Base-by-base conservation (phyloP, 1,284 basidiomycete species). In the Ustanciosporium gigantosporum region DNA sequence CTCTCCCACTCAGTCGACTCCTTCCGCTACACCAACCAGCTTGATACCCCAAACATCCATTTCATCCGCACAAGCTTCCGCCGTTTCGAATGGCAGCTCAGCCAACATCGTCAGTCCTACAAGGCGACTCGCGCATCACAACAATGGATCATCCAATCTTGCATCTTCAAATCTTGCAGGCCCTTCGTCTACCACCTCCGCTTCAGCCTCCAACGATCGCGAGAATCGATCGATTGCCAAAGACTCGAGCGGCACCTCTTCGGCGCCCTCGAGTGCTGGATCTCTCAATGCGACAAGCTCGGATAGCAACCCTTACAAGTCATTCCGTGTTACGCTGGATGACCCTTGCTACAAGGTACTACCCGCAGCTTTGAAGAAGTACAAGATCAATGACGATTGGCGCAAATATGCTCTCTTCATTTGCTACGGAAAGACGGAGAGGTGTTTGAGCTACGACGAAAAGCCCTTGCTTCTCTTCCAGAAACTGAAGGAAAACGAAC, bases 371-470 rank as follows among this genome's bases (percentile, higher is more conserved):
- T 82, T 99, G 62, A 96, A 96, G 81, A 97, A 97, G 80, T 99
- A 98, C 80, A 91, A 91, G 77, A 97, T 98, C 80, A 93, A 93
- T 75, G 95, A 98, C 70, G 93, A 92, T 78, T 98, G 94, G 93
- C 88, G 91, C 81, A 88, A 91, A 73, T 98, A 98, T 81, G 95
- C 94, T 20, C 88, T 99, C 85, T 98, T 99, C 80, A 97, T 98
- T 65, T 97, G 93, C 74, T 96, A 93, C 78, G 93, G 91, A 14
- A 87, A 88, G 53, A 84, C 60, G 3, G 95, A 99, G 78, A 86
- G 95, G 24, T 99, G 95, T 80, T 80, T 99, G 49, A 90, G 89
- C 72, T 97, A 95, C 73, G 95, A 99, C 73, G 95, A 99, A 80
- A 97, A 97, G 77, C 95, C 95, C 0, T 81, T 99, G 36, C 82